Evolutionary conservation across 768 basidiomycete species (phyloP).

Genomic region (Lactifluus pinguis): DNA sequence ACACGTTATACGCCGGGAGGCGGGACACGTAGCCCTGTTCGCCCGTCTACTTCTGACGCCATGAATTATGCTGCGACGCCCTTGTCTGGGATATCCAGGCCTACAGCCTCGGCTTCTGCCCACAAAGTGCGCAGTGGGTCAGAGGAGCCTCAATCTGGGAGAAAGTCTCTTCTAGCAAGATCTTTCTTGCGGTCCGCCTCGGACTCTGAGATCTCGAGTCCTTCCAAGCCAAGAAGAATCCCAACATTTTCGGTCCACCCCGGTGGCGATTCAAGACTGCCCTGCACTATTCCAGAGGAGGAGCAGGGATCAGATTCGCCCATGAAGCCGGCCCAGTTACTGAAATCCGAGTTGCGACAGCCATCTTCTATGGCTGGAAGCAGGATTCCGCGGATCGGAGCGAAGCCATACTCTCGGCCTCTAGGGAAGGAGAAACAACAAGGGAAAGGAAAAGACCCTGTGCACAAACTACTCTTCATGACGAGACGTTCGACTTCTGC

Average conservation of each 20-base stretch:
- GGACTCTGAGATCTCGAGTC: slow-evolving; percentile 16
- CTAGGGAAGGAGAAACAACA: slow-evolving; percentile 2
- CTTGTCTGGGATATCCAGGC: not conserved
- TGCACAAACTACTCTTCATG: not conserved
- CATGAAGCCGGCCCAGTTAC: slow-evolving; percentile 1
- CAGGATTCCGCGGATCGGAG: slow-evolving; percentile 29
- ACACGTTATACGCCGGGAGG: slow-evolving; percentile 5
- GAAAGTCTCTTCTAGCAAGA: not conserved
- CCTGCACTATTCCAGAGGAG: slow-evolving; percentile 17
- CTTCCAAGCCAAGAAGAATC: not conserved
- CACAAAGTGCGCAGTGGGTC: slow-evolving; percentile 14
- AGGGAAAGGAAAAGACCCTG: slow-evolving; percentile 8
- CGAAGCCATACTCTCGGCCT: slow-evolving; percentile 27
- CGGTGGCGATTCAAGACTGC: slow-evolving; percentile 1
- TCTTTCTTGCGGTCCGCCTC: slow-evolving; percentile 13
- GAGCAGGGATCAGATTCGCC: not conserved
- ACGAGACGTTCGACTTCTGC: not conserved
- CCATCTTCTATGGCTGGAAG: slow-evolving; percentile 25
- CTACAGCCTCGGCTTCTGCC: not conserved
- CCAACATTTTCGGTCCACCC: slow-evolving; percentile 10
- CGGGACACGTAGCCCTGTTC: slow-evolving; percentile 10
- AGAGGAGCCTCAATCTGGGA: slow-evolving; percentile 11
- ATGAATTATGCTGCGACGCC: not conserved
- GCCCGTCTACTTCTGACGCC: not conserved
- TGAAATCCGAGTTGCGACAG: slow-evolving; percentile 21